Evolutionary conservation across 176 grass and related monocot species (phyloP), one percentile per base, ranked within the genome.

Genomic region (Carex scoparia): DNA sequence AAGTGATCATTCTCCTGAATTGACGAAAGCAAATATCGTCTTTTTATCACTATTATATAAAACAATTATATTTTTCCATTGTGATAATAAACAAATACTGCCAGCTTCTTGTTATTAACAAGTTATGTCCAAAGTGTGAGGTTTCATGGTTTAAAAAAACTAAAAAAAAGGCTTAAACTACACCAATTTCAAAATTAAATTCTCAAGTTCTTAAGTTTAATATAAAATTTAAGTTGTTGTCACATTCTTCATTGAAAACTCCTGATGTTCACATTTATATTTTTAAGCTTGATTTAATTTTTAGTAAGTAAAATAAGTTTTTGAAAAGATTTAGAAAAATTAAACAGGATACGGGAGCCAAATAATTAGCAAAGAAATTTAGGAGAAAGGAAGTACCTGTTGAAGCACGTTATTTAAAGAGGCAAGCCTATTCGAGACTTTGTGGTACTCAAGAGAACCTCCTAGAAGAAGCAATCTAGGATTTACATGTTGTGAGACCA

Each of bases 401-500:
- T 94, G 89, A 49, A 98, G 86, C 84, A 98, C 85, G 79, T 92
- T 69, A 58, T 86, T 84, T 53, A 98, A 92, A 19, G 95, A 98
- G 56, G 91, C 91, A 32, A 98, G 79, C 89, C 89, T 94, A 88
- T 93, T 93, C 18, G 92, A 85, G 49, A 69, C 86, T 90, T 91
- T 98, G 27, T 98, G 92, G 74, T 92, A 94, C 77, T 98, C 92
- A 33, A 98, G 82, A 53, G 92, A 79, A 40, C 95, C 95, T 90
- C 91, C 95, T 72, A 94, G 86, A 91, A 98, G 87, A 86, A 98
- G 89, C 87, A 98, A 82, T 84, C 81, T 93, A 82, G 88, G 92
- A 49, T 90, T 93, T 70, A 51, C 83, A 79, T 94, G 88, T 61
- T 93, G 92, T 7, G 91, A 91, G 4, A 97, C 72, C 94, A 97